A percentile compares a stretch with the other conserved stretches of the same genome.
Conservation (phyloP, 176 grass and related monocot genomes). For the Ampelocalamus luodianensis region DNA sequence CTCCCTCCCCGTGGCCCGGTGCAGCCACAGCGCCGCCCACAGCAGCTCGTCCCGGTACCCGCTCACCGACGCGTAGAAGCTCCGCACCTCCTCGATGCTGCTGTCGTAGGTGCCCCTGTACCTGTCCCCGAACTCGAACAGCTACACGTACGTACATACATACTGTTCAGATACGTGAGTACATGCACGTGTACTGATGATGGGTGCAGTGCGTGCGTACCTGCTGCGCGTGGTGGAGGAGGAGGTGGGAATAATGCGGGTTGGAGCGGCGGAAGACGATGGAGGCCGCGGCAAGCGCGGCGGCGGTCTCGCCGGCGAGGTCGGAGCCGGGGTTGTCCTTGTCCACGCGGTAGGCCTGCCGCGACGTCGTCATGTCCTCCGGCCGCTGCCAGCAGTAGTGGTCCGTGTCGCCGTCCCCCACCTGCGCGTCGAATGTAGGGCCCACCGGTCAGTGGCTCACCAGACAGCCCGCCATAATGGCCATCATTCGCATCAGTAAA, state of each 20-base stretch:
- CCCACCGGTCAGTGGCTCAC: neutral
- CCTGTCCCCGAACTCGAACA: constrained; percentile 81
- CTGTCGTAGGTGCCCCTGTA: constrained; percentile 73
- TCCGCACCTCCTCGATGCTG: constrained; percentile 67
- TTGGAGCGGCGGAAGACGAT: constrained; percentile 73
- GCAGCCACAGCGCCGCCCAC: constrained; percentile 98
- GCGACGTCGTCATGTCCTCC: constrained; percentile 94
- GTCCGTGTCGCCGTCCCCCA: constrained; percentile 90
- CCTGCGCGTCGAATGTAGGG: constrained; percentile 35
- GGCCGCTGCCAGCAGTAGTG: constrained; percentile 98
- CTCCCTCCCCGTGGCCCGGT: constrained; percentile 68
- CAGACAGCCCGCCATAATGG: constrained; percentile 27
- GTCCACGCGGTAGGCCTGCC: constrained; percentile 87
- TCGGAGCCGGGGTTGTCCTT: constrained; percentile 79
- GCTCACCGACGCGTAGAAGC: constrained; percentile 91
- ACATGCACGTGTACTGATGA: neutral
- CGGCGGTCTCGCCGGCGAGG: constrained; percentile 85
- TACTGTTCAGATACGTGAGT: neutral
- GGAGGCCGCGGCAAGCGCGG: constrained; percentile 78
- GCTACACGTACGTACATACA: constrained; percentile 15
- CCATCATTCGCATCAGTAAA: constrained; percentile 3
- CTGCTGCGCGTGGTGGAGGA: constrained; percentile 82
- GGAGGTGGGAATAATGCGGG: constrained; percentile 73
- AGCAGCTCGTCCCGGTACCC: constrained; percentile 95
- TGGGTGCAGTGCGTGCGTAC: constrained; percentile 11